Conservation (phyloP, 2,329 filamentous ascomycete genomes). For the Trematosphaeria pertusa region DNA sequence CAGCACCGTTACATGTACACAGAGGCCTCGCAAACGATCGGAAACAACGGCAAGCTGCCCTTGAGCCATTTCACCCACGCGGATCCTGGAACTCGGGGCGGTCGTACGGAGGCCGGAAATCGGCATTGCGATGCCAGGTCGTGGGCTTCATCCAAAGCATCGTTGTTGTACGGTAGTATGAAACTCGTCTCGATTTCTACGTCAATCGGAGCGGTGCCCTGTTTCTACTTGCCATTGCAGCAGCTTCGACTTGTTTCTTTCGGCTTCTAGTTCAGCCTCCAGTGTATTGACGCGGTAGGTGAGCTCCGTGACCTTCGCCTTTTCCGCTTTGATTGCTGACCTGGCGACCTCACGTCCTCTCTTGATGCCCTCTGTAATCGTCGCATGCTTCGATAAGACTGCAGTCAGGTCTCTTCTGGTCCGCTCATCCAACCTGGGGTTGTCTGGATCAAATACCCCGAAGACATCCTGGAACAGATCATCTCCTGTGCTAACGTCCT, state of each 20-base stretch:
- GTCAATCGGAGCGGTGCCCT: conserved; percentile 9
- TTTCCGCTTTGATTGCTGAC: conserved; percentile 67
- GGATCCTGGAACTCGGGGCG: too few relatives aligned
- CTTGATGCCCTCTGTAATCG: conserved; percentile 66
- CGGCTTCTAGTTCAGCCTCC: conserved; percentile 63
- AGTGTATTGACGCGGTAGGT: conserved; percentile 68
- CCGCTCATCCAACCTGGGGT: conserved; percentile 43
- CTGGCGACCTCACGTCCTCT: conserved; percentile 71
- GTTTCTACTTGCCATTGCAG: conserved; percentile 30
- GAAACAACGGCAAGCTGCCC: too few relatives aligned
- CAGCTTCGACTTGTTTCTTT: conserved; percentile 50
- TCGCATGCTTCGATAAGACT: conserved; percentile 56
- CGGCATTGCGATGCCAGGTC: too few relatives aligned
- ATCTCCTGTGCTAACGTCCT: conserved; percentile 21
- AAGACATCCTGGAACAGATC: conserved; percentile 54
- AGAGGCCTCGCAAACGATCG: too few relatives aligned
- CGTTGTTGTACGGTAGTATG: background rate
- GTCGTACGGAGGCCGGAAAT: too few relatives aligned
- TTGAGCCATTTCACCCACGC: too few relatives aligned
- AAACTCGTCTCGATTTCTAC: background rate
- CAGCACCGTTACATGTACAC: too few relatives aligned
- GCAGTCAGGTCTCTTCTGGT: conserved; percentile 25
- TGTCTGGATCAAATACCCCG: conserved; percentile 55
- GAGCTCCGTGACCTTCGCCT: conserved; percentile 70
- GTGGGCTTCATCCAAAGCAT: too few relatives aligned